A percentile compares a stretch with the other conserved stretches of the same genome.
phyloP scores from a whole-genome alignment of 2,329 filamentous ascomycete genomes.

The Clathrospora elynae region DNA sequence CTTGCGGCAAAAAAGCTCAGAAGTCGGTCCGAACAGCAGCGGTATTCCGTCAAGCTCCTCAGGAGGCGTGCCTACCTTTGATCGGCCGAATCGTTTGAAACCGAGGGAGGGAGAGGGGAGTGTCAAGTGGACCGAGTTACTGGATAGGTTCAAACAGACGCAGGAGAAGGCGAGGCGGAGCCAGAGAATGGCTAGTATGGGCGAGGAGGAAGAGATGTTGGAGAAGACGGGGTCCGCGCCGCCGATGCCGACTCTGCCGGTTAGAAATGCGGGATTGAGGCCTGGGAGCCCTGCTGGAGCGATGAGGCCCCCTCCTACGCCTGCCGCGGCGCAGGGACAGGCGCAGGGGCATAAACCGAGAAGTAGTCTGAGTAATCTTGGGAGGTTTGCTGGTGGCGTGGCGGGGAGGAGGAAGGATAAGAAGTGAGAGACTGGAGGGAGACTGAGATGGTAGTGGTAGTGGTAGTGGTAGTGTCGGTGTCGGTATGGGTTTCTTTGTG shows the following conservation, averaged over 20 bases:
- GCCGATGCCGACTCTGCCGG: slow-evolving; percentile 36
- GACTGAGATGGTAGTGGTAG: background rate
- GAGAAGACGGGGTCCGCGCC: slow-evolving; percentile 41
- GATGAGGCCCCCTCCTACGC: slow-evolving; percentile 27
- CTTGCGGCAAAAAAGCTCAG: slow-evolving; percentile 52
- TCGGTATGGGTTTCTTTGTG: background rate
- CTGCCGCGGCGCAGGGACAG: slow-evolving; percentile 20
- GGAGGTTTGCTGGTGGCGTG: slow-evolving; percentile 52
- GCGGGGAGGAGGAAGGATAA: slow-evolving; percentile 43
- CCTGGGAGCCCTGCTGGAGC: slow-evolving; percentile 31
- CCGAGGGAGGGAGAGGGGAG: slow-evolving; percentile 74
- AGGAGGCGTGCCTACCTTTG: slow-evolving; percentile 51
- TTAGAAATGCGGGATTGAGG: slow-evolving; percentile 28
- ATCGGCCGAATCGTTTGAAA: slow-evolving; percentile 70
- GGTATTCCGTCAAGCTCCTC: slow-evolving; percentile 29
- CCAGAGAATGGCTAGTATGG: slow-evolving; percentile 59
- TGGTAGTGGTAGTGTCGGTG: too few relatives aligned
- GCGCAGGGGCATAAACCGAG: slow-evolving; percentile 43
- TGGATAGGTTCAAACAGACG: slow-evolving; percentile 91
- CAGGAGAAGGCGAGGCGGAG: slow-evolving; percentile 82
- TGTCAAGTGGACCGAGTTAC: slow-evolving; percentile 88
- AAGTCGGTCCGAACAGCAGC: slow-evolving; percentile 41
- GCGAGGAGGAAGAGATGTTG: slow-evolving; percentile 40
- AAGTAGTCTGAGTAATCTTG: slow-evolving; percentile 53
- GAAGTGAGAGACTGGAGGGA: slow-evolving; percentile 30